Evolutionary conservation across 495 filamentous ascomycete species (phyloP), one percentile per base, ranked within the genome.

Genomic region (Zalerion maritima): DNA sequence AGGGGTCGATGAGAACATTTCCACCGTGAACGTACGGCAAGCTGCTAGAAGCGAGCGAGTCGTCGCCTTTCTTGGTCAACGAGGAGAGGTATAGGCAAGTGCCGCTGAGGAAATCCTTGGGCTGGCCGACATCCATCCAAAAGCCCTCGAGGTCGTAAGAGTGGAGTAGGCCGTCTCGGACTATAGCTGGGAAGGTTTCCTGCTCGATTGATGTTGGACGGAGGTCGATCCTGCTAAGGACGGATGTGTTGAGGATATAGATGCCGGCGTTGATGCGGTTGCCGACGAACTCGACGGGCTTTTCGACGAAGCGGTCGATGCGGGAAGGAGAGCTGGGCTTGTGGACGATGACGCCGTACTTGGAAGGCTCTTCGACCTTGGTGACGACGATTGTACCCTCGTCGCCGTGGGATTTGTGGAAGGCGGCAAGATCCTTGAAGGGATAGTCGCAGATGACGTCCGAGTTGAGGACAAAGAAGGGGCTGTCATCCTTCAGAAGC

Each of bases 61-160:
- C 87, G 33, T 81, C 81, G 49, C 77, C 75, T 60, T 82, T 89
- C 71, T 94, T 94, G 7, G 86, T 69, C 31, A 99, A 72, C 8
- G 81, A 91, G 14, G 80, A 84, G 28, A 99, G 76, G 62, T 96
- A 99, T 28, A 99, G 71, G 55, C 91, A 99, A 38, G 89, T 96
- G 35, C 89, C 89, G 18, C 75, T 81, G 29, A 99, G 64, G 69
- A 99, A 99, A 52, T 99, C 89, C 61, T 99, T 99, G 31, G 89
- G 89, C 55, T 99, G 89, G 43, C 89, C 89, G 34, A 99, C 86
- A 45, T 99, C 89, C 89, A 99, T 99, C 89, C 89, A 99, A 67
- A 93, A 99, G 40, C 89, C 86, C 40, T 99, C 91, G 21, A 99
- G 69, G 54, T 99, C 89, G 52, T 93, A 94, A 2, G 86, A 94